These are phyloP conservation scores for Phytophthora nicotianae DNA, from an alignment of 352 stramenopile species.

Conservation along the genomic window DNA sequence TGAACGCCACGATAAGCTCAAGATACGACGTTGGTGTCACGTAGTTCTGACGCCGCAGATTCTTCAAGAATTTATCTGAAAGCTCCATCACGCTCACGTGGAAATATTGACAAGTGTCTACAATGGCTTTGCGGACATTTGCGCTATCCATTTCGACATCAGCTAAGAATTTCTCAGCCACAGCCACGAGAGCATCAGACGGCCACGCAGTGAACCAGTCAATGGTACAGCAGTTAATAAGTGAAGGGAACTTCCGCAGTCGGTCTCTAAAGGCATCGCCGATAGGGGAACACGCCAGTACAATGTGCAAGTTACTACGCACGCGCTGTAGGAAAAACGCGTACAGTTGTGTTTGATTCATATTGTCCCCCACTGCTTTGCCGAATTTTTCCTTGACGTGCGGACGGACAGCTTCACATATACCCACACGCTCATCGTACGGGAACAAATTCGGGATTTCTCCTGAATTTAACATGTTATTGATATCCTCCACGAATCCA, in stretches of 20 bases:
- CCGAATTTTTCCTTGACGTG: constrained; percentile 93
- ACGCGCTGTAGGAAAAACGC: constrained; percentile 94
- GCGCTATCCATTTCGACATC: constrained; percentile 90
- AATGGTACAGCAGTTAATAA: constrained; percentile 98
- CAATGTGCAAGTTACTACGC: constrained; percentile 93
- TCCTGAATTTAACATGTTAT: constrained; percentile 96
- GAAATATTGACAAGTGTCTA: constrained; percentile 94
- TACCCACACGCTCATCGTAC: constrained; percentile 90
- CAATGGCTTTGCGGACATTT: constrained; percentile 78
- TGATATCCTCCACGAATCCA: constrained; percentile 96
- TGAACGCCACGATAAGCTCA: constrained; percentile 95
- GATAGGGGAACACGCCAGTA: constrained; percentile 95
- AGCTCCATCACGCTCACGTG: constrained; percentile 91
- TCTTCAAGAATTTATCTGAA: constrained; percentile 82
- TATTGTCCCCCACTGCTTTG: constrained; percentile 90
- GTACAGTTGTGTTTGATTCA: constrained; percentile 92
- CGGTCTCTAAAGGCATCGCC: constrained; percentile 94
- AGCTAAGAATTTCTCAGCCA: constrained; percentile 93
- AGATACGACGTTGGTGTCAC: constrained; percentile 96
- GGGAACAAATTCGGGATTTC: constrained; percentile 96
- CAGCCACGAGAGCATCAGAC: constrained; percentile 91
- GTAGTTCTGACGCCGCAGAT: constrained; percentile 92
- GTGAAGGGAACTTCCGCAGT: constrained; percentile 94
- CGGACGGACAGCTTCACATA: constrained; percentile 90
- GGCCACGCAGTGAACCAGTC: constrained; percentile 97